phyloP scores from a whole-genome alignment of 176 grass and related monocot species.

The Hordeum marinum region DNA sequence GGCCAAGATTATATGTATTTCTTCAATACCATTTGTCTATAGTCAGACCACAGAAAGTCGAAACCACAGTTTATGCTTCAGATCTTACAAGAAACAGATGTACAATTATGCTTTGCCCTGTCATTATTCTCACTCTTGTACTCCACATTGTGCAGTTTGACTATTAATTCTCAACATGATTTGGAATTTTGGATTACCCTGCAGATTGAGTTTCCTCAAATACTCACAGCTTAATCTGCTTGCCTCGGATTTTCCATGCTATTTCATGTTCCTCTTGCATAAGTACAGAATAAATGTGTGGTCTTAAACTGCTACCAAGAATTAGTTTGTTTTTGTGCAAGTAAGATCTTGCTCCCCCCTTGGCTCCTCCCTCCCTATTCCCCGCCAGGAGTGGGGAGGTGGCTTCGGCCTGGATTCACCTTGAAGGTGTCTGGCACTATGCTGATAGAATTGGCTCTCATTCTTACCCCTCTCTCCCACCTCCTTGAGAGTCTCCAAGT shows the following conservation, averaged over 20 bases:
- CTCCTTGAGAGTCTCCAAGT: no score
- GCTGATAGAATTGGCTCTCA: no score
- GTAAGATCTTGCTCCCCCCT: no score
- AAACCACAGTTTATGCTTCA: neutral
- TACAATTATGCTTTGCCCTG: neutral
- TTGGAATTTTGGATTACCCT: neutral
- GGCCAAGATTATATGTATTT: neutral
- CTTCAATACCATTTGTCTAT: conserved; percentile 14
- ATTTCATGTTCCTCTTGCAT: neutral
- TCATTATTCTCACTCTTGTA: neutral
- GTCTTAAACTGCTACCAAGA: neutral
- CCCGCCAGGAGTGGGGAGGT: no score
- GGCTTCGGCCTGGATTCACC: no score
- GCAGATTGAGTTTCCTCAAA: neutral
- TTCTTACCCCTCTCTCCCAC: no score
- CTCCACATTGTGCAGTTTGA: conserved; percentile 16
- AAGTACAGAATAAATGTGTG: no score
- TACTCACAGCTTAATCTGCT: neutral
- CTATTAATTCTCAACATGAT: neutral
- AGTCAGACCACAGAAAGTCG: conserved; percentile 18
- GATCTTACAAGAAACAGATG: neutral
- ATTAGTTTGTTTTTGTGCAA: no score
- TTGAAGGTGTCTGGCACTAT: no score
- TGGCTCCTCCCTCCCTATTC: no score
- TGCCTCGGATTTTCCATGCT: neutral